These are phyloP conservation scores for Pachysandra terminalis DNA, from an alignment of 164 flowering plant species.

Conservation along the genomic window DNA sequence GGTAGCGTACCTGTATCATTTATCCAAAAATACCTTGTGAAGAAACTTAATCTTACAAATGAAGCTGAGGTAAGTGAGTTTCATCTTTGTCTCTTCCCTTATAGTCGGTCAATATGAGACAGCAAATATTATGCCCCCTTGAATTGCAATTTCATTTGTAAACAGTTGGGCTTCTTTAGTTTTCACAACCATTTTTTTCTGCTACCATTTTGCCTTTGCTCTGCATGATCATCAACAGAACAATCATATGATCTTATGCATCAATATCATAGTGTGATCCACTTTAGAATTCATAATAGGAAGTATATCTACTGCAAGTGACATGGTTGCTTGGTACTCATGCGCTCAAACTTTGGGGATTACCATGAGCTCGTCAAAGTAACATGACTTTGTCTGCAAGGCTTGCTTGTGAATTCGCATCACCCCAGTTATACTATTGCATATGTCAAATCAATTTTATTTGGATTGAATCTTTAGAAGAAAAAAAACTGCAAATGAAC, in stretches of 20 bases:
- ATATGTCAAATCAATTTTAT: too few species aligned
- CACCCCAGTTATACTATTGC: too few species aligned
- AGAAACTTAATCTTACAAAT: conserved; percentile 72
- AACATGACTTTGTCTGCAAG: not conserved
- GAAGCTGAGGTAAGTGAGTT: conserved; percentile 70
- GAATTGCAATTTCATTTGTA: not conserved
- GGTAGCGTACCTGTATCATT: conserved; percentile 64
- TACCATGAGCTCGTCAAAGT: not conserved
- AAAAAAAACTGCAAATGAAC: too few species aligned
- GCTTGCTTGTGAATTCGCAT: not conserved
- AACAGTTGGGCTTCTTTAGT: too few species aligned
- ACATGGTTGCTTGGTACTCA: not conserved
- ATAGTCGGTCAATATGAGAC: not conserved
- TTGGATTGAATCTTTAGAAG: too few species aligned
- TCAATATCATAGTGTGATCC: too few species aligned
- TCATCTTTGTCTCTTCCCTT: not conserved
- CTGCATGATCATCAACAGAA: too few species aligned
- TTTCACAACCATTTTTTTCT: too few species aligned
- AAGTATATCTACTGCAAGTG: not conserved
- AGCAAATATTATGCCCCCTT: not conserved
- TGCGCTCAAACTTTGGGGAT: not conserved
- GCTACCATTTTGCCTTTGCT: too few species aligned
- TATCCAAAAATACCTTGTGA: conserved; percentile 75
- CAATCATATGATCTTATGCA: too few species aligned
- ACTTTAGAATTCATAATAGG: too few species aligned